Percentiles rank a stretch among this genome's conserved stretches.
phyloP scores from a whole-genome alignment of 805 yeast species.

The Cephaloascus fragrans region DNA sequence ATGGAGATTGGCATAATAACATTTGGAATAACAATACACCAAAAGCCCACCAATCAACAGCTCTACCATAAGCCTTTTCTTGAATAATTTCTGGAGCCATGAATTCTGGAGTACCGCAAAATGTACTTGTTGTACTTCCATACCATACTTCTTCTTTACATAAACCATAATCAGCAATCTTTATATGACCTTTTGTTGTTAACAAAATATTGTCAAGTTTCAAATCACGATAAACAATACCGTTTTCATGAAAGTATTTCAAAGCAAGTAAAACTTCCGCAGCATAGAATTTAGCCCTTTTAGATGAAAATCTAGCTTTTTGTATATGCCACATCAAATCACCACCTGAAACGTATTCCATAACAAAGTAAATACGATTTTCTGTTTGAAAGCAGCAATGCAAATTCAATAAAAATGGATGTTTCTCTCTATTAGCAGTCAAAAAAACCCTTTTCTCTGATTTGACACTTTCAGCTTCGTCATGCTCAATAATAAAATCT shows the following conservation, averaged over 20 bases:
- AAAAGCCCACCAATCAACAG: conserved; percentile 99
- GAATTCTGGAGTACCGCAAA: conserved; percentile 98
- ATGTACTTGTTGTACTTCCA: conserved; percentile 81
- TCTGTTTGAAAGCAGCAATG: conserved; percentile 98
- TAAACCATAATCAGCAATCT: conserved; percentile 93
- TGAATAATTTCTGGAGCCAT: conserved; percentile 98
- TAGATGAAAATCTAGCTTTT: conserved; percentile 76
- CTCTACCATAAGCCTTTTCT: conserved; percentile 86
- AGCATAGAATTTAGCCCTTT: conserved; percentile 94
- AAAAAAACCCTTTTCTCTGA: conserved; percentile 90
- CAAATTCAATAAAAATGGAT: conserved; percentile 86
- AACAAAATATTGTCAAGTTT: conserved; percentile 89
- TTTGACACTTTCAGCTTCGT: conserved; percentile 90
- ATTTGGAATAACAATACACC: conserved; percentile 94
- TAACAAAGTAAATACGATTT: conserved; percentile 92
- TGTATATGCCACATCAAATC: conserved; percentile 99
- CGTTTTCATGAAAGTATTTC: conserved; percentile 90
- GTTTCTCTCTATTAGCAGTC: conserved; percentile 76
- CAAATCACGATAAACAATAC: conserved; percentile 92
- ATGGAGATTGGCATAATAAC: conserved; percentile 94
- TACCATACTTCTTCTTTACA: conserved; percentile 91
- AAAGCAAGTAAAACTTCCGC: conserved; percentile 90
- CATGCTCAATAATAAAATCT: conserved; percentile 90
- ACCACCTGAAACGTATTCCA: conserved; percentile 98
- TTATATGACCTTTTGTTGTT: conserved; percentile 87